phyloP scores from a whole-genome alignment of 2,329 filamentous ascomycete genomes.

The Epichloe aotearoae region DNA sequence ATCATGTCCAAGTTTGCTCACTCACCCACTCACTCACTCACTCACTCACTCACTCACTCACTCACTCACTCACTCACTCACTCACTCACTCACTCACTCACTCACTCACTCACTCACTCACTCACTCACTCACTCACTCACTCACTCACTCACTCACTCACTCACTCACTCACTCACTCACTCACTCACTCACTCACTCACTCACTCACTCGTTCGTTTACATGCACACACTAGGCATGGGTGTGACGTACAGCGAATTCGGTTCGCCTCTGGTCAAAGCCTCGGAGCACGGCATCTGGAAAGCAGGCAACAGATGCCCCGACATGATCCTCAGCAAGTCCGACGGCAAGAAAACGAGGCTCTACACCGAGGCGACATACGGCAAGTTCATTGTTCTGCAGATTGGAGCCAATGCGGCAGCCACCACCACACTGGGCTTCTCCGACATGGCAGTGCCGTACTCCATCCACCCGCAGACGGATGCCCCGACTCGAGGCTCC shows the following conservation, averaged over 20 bases:
- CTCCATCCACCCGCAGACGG: not conserved
- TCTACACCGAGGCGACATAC: slow-evolving; percentile 21
- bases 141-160: not conserved
- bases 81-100: not conserved
- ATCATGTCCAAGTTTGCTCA: not conserved
- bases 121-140: not conserved
- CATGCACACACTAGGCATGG: slow-evolving; percentile 19
- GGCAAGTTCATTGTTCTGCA: slow-evolving; percentile 19
- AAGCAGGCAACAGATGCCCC: slow-evolving; percentile 24
- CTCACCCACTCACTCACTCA: not conserved
- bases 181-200: not conserved
- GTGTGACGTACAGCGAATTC: slow-evolving; percentile 24
- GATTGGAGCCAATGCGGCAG: slow-evolving; percentile 6
- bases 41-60: not conserved
- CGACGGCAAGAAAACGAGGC: slow-evolving; percentile 9
- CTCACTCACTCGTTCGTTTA: not conserved
- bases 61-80: not conserved
- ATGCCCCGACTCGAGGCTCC: not conserved
- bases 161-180: too few species aligned
- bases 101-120: not conserved
- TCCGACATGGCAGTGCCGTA: slow-evolving; percentile 4
- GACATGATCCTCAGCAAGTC: slow-evolving; percentile 18
- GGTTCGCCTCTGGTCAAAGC: slow-evolving; percentile 21
- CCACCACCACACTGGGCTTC: slow-evolving; percentile 2
- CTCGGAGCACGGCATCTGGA: slow-evolving; percentile 23